A percentile compares a stretch with the other conserved stretches of the same genome.
Evolutionary conservation across 192 early-diverging fungal species (phyloP).

Genomic region (Geranomyces michiganensis): DNA sequence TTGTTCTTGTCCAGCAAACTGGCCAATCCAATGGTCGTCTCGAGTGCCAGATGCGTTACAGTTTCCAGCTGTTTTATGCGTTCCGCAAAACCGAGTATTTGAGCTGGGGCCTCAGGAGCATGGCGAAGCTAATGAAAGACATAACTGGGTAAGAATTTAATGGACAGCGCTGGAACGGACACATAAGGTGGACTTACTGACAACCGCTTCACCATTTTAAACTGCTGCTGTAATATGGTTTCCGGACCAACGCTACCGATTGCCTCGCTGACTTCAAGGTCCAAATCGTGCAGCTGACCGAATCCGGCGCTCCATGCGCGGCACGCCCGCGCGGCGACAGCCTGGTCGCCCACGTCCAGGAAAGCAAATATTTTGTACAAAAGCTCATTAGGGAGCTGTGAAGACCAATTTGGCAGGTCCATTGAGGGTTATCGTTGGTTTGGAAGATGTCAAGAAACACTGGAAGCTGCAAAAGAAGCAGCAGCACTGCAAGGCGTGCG

Average conservation of each 20-base stretch:
- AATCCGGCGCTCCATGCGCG: slow-evolving; percentile 8
- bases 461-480: too few species aligned
- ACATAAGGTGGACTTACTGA: neutral
- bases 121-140: neutral
- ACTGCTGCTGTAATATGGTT: neutral
- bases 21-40: neutral
- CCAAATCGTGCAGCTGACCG: slow-evolving; percentile 2
- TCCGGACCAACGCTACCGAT: neutral
- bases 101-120: neutral
- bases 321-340: slow-evolving; percentile 5
- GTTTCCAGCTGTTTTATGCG: neutral
- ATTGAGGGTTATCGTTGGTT: neutral
- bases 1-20: neutral
- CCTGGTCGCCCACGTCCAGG: slow-evolving; percentile 7
- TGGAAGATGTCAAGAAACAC: too few species aligned
- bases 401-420: neutral
- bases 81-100: neutral
- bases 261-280: neutral
- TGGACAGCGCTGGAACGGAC: neutral
- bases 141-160: neutral
- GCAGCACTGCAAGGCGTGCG: too few species aligned
- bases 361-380: neutral
- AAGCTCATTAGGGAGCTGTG: slow-evolving; percentile 4
- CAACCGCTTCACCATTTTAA: slow-evolving; percentile 8
- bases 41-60: neutral